phyloP scores from a whole-genome alignment of 2,329 filamentous ascomycete species.

The Curvularia spicifera region DNA sequence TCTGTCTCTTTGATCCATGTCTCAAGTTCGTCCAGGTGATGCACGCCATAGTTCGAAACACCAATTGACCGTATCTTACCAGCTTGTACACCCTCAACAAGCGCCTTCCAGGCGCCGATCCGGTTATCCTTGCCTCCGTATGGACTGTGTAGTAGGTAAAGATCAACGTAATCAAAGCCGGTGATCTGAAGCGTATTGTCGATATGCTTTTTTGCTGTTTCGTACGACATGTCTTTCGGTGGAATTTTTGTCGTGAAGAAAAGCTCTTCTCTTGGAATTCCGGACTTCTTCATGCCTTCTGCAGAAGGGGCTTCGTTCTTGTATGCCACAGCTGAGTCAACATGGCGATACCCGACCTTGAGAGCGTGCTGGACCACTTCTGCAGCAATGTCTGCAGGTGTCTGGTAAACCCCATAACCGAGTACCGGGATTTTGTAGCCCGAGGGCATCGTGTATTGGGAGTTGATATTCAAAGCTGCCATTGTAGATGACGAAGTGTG shows the following conservation, averaged over 20 bases:
- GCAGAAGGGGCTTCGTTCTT: conserved; percentile 72
- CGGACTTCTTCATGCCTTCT: conserved; percentile 64
- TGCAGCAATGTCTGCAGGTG: conserved; percentile 62
- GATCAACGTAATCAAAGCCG: conserved; percentile 71
- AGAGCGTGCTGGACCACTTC: conserved; percentile 66
- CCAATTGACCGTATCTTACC: conserved; percentile 62
- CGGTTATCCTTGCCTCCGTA: conserved; percentile 59
- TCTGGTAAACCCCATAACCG: conserved; percentile 61
- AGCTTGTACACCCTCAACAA: conserved; percentile 60
- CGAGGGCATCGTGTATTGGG: conserved; percentile 62
- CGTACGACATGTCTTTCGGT: conserved; percentile 61
- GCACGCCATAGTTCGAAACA: conserved; percentile 63
- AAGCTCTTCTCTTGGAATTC: conserved; percentile 63
- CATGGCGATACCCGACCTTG: conserved; percentile 65
- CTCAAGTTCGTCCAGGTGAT: conserved; percentile 62
- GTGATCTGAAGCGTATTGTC: conserved; percentile 59
- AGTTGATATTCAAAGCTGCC: conserved; percentile 54
- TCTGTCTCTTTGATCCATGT: conserved; percentile 66
- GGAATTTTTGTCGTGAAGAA: conserved; percentile 78
- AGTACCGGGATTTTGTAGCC: conserved; percentile 67
- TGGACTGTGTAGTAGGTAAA: conserved; percentile 64
- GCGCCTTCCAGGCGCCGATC: conserved; percentile 60
- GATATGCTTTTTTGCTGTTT: conserved; percentile 67
- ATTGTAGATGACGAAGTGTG: conserved; percentile 46
- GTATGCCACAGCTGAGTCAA: conserved; percentile 70